Conservation (phyloP, 2,329 filamentous ascomycete genomes). For the Aspergillus luchuensis region DNA sequence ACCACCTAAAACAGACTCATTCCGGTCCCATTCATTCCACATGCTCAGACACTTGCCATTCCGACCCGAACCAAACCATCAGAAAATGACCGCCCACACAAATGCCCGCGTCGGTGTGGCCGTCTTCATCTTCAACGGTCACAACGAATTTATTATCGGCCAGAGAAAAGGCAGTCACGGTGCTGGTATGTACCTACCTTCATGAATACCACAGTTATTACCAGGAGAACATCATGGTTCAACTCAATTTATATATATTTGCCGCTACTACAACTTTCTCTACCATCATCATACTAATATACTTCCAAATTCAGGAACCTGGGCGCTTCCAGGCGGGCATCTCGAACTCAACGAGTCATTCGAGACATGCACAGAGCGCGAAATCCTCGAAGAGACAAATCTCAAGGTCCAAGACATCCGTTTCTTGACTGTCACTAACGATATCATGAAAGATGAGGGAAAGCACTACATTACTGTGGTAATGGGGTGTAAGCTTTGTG, state of each 20-base stretch:
- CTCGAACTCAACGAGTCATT: constrained; percentile 69
- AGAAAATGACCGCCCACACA: constrained; percentile 6
- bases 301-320: constrained; percentile 52
- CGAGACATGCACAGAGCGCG: constrained; percentile 64
- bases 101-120: constrained; percentile 17
- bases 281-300: no score
- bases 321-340: constrained; percentile 73
- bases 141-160: constrained; percentile 19
- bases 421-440: constrained; percentile 66
- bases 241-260: no score
- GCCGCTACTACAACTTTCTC: no score
- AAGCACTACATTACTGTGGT: constrained; percentile 79
- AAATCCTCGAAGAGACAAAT: constrained; percentile 71
- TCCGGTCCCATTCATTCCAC: no score
- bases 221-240: no score
- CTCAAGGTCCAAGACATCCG: constrained; percentile 56
- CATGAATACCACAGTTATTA: no score
- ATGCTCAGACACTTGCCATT: no score
- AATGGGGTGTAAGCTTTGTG: constrained; percentile 56
- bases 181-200: constrained; percentile 16
- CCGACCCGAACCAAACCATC: neutral
- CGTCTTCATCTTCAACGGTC: constrained; percentile 18
- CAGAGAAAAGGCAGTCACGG: constrained; percentile 21
- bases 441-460: constrained; percentile 59
- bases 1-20: no score